Evolutionary conservation across 1,139 yeast genomes (phyloP), one percentile per base, ranked within the genome.

Genomic region (Zygoascus sp.): DNA sequence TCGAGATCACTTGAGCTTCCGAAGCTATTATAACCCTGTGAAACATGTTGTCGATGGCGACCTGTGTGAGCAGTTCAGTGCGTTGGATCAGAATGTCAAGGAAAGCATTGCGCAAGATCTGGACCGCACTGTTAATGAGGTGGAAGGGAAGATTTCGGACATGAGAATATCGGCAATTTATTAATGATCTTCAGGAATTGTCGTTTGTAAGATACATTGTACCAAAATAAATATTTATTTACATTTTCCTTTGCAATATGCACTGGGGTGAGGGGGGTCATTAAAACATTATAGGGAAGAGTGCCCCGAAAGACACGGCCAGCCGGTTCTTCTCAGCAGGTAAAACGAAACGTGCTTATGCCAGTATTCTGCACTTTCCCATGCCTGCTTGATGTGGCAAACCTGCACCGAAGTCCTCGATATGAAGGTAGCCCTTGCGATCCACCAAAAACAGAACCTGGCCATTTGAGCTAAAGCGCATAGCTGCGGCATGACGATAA

Each of bases 381-480:
- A 86, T 83, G n/a, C 85, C 89, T n/a, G 77, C 77, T 56, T 80
- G 83, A 53, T 79, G 81, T 1, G 94, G 92, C 11, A 81, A 66
- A 3, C 95, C 96, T 47, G 89, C 90, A 13, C 95, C 86, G 64
- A 88, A 90, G 64, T 90, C 97, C 58, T 85, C 87, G 20, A 88
- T 77, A 55, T 81, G 80, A 44, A 89, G 69, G 1, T 79, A 66
- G 0, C 97, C 97, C 58, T 84, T 86, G 36, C 96, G 70, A 64
- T 90, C 97, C 10, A 88, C 75, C 4, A 80, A 74, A 55, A 80
- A 82, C 17, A 90, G 70, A 52, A 80, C 81, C 41, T 90, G 90
- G 0, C 97, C 97, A 59, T 85, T 88, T 2, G 79, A 74, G 25
- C 90, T 81, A 60, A 88, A 90, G 46, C 75, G 68, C 50, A 89